Evolutionary conservation across 2,329 filamentous ascomycete species (phyloP).

Genomic region (Aspergillus brunneoviolaceus): DNA sequence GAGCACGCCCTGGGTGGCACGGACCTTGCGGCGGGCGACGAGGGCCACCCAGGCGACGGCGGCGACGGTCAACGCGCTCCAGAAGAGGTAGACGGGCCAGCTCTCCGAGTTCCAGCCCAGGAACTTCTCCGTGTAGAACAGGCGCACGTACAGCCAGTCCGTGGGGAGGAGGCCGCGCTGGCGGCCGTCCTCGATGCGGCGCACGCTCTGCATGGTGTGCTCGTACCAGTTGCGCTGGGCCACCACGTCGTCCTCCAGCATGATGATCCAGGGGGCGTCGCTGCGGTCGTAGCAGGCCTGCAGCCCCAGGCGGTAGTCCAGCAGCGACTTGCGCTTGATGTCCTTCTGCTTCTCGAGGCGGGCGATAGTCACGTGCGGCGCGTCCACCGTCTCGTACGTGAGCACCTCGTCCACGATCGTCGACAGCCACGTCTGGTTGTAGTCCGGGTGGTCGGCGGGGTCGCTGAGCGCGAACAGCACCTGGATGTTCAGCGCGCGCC

Average conservation of each 20-base stretch:
- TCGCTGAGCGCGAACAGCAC: conserved; percentile 47
- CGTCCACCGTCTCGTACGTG: conserved; percentile 38
- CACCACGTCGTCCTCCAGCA: conserved; percentile 51
- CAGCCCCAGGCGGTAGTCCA: conserved; percentile 47
- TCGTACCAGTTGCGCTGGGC: conserved; percentile 50
- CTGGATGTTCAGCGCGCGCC: conserved; percentile 42
- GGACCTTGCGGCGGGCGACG: conserved; percentile 14
- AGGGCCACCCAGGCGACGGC: conserved; percentile 20
- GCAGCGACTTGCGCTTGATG: conserved; percentile 42
- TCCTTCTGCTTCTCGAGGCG: conserved; percentile 19
- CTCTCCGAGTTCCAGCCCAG: conserved; percentile 48
- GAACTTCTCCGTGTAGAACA: conserved; percentile 51
- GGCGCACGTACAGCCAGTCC: conserved; percentile 44
- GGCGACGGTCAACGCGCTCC: conserved; percentile 28
- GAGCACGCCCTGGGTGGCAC: conserved; percentile 18
- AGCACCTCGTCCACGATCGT: conserved; percentile 43
- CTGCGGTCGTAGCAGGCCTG: conserved; percentile 39
- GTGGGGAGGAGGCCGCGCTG: conserved; percentile 9
- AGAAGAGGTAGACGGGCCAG: conserved; percentile 39
- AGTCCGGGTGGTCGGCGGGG: conserved; percentile 43
- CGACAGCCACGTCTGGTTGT: conserved; percentile 43
- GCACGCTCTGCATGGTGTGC: conserved; percentile 40
- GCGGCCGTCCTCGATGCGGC: conserved; percentile 29
- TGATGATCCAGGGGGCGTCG: conserved; percentile 44
- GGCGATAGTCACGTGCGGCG: conserved; percentile 10